These are phyloP conservation scores for Podila minutissima DNA, from an alignment of 192 early-diverging fungal species.

Conservation along the genomic window DNA sequence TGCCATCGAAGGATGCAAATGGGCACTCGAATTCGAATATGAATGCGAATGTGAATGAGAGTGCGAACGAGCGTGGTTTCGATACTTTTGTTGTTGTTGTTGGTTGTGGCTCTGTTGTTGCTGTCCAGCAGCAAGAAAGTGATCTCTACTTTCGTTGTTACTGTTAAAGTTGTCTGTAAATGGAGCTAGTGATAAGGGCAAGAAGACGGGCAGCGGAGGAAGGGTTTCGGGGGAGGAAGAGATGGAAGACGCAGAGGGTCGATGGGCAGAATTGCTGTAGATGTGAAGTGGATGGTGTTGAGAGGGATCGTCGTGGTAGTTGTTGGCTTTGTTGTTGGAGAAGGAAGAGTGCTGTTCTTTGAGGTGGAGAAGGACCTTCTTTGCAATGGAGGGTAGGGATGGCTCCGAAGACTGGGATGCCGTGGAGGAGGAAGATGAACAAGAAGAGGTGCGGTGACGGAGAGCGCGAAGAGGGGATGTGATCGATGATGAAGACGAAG, in stretches of 20 bases:
- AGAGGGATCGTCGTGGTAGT: too few relatives aligned
- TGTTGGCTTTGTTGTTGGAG: background rate
- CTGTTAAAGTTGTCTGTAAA: background rate
- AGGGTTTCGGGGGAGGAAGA: too few relatives aligned
- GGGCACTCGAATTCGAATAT: background rate
- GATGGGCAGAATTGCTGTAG: too few relatives aligned
- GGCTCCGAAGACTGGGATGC: constrained; percentile 2
- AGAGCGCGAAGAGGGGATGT: too few relatives aligned
- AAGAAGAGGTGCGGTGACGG: constrained; percentile 13
- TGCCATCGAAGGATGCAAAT: background rate
- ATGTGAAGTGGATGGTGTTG: too few relatives aligned
- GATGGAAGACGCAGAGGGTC: too few relatives aligned
- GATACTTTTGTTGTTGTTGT: background rate
- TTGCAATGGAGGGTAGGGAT: constrained; percentile 6
- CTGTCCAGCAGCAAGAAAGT: background rate
- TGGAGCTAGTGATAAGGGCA: too few relatives aligned
- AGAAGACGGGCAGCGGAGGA: too few relatives aligned
- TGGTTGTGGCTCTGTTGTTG: background rate
- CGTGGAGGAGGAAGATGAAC: constrained; percentile 13
- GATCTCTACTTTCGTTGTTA: background rate
- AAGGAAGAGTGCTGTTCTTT: constrained; percentile 21
- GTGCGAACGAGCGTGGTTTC: background rate
- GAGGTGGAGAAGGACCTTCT: constrained; percentile 27
- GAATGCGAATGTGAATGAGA: background rate
- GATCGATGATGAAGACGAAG: background rate